These are phyloP conservation scores for Setaria viridis DNA, from an alignment of 202 grass and related monocot species.

Conservation along the genomic window DNA sequence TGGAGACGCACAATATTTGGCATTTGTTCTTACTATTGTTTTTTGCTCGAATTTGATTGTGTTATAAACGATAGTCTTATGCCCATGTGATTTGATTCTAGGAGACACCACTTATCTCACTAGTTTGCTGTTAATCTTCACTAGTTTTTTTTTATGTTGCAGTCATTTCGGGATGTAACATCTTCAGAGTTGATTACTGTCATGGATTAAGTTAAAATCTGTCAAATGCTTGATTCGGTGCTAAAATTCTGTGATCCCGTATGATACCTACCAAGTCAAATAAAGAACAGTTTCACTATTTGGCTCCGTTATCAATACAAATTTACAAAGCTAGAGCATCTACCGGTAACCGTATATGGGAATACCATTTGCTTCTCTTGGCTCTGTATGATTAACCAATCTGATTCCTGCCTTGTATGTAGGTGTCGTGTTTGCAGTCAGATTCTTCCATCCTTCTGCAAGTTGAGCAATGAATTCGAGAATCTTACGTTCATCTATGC, in stretches of 20 bases:
- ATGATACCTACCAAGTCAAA: neutral
- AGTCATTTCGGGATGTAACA: neutral
- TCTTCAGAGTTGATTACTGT: neutral
- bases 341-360: neutral
- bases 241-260: neutral
- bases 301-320: neutral
- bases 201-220: neutral
- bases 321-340: neutral
- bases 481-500: conserved; percentile 81
- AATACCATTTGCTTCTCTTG: neutral
- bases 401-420: neutral
- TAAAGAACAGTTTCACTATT: conserved; percentile 10
- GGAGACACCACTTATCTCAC: neutral
- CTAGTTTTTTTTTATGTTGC: neutral
- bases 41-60: neutral
- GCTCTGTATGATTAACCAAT: conserved; percentile 8
- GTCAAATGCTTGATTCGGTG: conserved; percentile 1
- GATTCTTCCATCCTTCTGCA: conserved; percentile 75
- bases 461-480: conserved; percentile 89
- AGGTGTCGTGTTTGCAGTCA: conserved; percentile 84
- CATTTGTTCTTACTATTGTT: neutral
- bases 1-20: neutral
- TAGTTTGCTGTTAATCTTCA: neutral
- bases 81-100: neutral
- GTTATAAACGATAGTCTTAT: neutral